Base-by-base conservation (phyloP, 23 red algal genomes). In the Cyanidioschyzon merolae region DNA sequence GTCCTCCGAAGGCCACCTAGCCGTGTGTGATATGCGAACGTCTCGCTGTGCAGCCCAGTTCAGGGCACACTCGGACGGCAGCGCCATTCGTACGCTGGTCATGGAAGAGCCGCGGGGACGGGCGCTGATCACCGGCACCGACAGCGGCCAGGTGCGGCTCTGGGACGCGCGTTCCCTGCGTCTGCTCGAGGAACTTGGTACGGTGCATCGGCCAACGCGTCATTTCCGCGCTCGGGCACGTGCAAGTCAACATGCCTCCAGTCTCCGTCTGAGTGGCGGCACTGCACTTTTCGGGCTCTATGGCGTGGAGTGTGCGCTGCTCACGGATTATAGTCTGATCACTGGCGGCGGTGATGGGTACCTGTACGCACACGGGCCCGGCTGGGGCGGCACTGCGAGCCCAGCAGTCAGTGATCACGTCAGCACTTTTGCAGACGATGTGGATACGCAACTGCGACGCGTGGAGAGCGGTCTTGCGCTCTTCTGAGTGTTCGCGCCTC, bases 81-180 rank as follows among this genome's bases (percentile, higher is more conserved):
- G 32, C 63, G n/a, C 63, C 16, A 71, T 71, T 71, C 63, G 63
- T 35, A 17, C 12, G 2, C 21, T 71, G 63, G 29, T 27, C 63
- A 27, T 35, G 63, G 63, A 71, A 27, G 32, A 32, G 63, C 63
- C 63, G 63, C 63, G 63, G 7, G 63, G 12, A 7, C 63, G 63
- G 7, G 63, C 63, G n/a, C 21, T 71, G n/a, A 35, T 71, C 63
- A 71, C 63, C 16, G 63, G 63, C 2, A 71, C n/a, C 12, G 63
- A 71, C 12, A 35, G 63, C 63, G 63, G 63, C 16, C n/a, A 71
- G 12, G 63, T 71, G 12, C 63, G 63, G 29, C 63, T 71, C n/a
- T 71, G 63, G 63, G 63, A 71, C 29, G 63, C 63, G 63, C 63
- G 63, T 7, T 17, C 63, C 16, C 63, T 71, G 63, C 63, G 63